These are phyloP conservation scores for Penicillium sp. DNA, from an alignment of 2,329 filamentous ascomycete species.

Conservation along the genomic window DNA sequence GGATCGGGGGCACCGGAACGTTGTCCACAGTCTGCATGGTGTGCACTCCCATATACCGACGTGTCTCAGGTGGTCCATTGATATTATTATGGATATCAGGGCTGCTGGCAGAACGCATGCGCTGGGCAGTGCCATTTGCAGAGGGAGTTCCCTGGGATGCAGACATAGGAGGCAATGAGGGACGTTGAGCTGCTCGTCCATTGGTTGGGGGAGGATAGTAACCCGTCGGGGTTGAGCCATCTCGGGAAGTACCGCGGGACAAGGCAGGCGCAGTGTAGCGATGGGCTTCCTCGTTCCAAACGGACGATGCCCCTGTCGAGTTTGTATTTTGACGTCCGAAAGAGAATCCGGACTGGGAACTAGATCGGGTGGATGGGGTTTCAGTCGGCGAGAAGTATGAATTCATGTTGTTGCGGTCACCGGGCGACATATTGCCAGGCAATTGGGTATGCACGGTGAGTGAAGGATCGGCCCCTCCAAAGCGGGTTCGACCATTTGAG, in stretches of 20 bases:
- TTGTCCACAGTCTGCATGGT: slow-evolving; percentile 52
- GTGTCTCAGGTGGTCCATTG: slow-evolving; percentile 40
- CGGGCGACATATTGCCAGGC: slow-evolving; percentile 57
- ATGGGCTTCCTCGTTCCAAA: slow-evolving; percentile 70
- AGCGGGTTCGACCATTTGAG: slow-evolving; percentile 59
- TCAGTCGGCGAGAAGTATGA: slow-evolving; percentile 95
- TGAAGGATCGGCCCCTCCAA: slow-evolving; percentile 62
- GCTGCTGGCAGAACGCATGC: slow-evolving; percentile 88
- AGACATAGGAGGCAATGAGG: slow-evolving; percentile 73
- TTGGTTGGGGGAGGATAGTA: slow-evolving; percentile 64
- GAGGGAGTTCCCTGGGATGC: slow-evolving; percentile 51
- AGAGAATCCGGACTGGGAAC: slow-evolving; percentile 63
- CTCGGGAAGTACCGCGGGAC: slow-evolving; percentile 75
- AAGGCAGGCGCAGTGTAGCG: slow-evolving; percentile 87
- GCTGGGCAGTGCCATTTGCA: slow-evolving; percentile 56
- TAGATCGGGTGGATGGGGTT: slow-evolving; percentile 56
- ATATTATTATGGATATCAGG: slow-evolving; percentile 80
- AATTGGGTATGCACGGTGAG: slow-evolving; percentile 69
- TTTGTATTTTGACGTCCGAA: slow-evolving; percentile 75
- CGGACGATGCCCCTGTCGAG: slow-evolving; percentile 45
- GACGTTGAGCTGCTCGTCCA: slow-evolving; percentile 59
- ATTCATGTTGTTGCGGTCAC: slow-evolving; percentile 59
- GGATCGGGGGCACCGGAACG: slow-evolving; percentile 75
- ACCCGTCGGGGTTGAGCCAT: slow-evolving; percentile 64
- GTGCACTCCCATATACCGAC: slow-evolving; percentile 54